Conservation (phyloP, 495 filamentous ascomycete species). For the Pyrenopolyporus hunteri region DNA sequence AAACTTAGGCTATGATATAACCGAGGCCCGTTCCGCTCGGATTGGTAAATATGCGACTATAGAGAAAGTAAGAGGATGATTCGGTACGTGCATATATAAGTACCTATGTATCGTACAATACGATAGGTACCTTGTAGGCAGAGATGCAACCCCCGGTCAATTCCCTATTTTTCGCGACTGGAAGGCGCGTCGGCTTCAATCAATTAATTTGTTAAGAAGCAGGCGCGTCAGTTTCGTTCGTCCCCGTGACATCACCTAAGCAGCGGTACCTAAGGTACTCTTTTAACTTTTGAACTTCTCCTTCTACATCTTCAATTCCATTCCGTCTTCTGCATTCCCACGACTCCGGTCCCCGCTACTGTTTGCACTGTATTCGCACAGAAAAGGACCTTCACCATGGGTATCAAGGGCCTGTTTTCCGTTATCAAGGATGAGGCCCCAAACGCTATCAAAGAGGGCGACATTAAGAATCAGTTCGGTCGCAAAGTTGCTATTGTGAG, state of each 20-base stretch:
- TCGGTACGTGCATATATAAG: too few relatives aligned
- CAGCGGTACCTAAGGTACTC: too few relatives aligned
- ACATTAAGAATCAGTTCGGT: conserved; percentile 98
- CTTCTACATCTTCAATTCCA: background rate
- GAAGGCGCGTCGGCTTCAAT: conserved; percentile 34
- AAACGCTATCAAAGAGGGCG: conserved; percentile 91
- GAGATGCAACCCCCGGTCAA: too few relatives aligned
- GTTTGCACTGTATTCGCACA: background rate
- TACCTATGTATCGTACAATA: too few relatives aligned
- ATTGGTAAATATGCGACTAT: too few relatives aligned
- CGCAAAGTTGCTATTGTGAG: conserved; percentile 95
- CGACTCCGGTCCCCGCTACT: background rate
- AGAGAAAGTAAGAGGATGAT: too few relatives aligned
- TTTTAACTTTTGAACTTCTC: too few relatives aligned
- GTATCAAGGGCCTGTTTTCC: conserved; percentile 87
- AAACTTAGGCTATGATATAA: too few relatives aligned
- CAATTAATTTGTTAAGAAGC: conserved; percentile 41
- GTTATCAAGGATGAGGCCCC: conserved; percentile 92
- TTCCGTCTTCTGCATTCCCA: background rate
- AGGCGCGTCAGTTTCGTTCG: conserved; percentile 38
- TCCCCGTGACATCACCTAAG: conserved; percentile 42
- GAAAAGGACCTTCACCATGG: conserved; percentile 65
- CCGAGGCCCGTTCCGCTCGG: too few relatives aligned
- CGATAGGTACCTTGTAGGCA: too few relatives aligned
- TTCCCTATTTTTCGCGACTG: conserved; percentile 20